Evolutionary conservation across 805 yeast genomes (phyloP), one percentile per base, ranked within the genome.

Genomic region (Komagataella mondaviorum): DNA sequence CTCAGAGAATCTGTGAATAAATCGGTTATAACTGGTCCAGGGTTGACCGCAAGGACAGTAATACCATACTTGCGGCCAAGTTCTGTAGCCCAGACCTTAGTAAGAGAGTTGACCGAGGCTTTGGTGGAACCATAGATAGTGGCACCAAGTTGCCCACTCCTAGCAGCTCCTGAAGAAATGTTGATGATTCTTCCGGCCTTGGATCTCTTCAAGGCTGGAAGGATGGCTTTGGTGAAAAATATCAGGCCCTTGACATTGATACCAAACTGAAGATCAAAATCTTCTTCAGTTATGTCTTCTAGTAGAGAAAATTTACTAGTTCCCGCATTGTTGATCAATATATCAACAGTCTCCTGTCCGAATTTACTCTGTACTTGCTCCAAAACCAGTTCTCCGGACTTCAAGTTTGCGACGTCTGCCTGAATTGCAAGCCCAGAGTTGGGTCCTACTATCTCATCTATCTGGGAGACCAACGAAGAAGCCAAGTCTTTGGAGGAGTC

Each of bases 251-350:
- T 46, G 6, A 49, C 47, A 45, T 56, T 56, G 20, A 56, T 54
- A 7, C 50, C 50, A 51, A 56, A 44, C 10, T 48, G 45, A 20
- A 43, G 49, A 46, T 53, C 50, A 45, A 52, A 52, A 18, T 46
- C 48, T 23, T 44, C 52, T 4, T 30, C 39, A 18, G 53, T 45
- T 16, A 52, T 23, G 23, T 53, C 57, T 14, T 49, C 16, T 6
- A 56, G 30, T 4, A 46, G 46, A 22, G 49, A 48, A 24, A 48
- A 39, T 46, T 55, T 55, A 39, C 52, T 55, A 16, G 51, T 47
- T 45, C 59, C 60, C n/a, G 60, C 60, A 46, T 55, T 56, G 48
- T 57, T 56, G n/a, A 56, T 53, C 23, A 57, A 22, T 14, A 55
- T 54, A 49, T 57, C 60, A 24, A 56, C 50, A 6, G 54, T 36